phyloP scores from a whole-genome alignment of 1,284 basidiomycete genomes.

The Apiotrichum gracile region DNA sequence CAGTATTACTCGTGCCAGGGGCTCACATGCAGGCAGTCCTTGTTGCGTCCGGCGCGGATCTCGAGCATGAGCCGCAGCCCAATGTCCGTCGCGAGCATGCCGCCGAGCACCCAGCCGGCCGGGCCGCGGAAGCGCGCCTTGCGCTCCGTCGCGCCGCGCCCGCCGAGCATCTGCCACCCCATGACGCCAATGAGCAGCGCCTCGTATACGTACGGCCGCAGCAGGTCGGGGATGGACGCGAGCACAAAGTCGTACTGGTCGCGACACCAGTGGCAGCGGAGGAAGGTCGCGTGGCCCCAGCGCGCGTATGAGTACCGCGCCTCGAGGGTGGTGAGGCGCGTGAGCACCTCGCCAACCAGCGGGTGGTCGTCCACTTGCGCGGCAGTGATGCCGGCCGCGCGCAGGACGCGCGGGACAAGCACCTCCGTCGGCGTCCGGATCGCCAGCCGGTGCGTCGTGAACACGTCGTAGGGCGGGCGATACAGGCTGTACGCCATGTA shows the following conservation, averaged over 20 bases:
- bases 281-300: constrained; percentile 29
- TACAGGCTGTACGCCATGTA: constrained; percentile 14
- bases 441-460: constrained; percentile 19
- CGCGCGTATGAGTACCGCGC: constrained; percentile 28
- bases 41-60: constrained; percentile 18
- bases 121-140: constrained; percentile 17
- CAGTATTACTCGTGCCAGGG: neutral
- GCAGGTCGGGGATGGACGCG: constrained; percentile 20
- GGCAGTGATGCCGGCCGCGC: neutral
- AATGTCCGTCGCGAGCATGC: constrained; percentile 9
- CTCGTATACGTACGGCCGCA: constrained; percentile 22
- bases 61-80: constrained; percentile 23
- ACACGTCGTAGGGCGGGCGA: constrained; percentile 31
- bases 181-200: constrained; percentile 25
- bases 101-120: constrained; percentile 20
- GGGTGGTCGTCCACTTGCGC: neutral
- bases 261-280: constrained; percentile 34
- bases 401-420: constrained; percentile 14
- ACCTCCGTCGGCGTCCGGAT: constrained; percentile 18
- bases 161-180: constrained; percentile 15
- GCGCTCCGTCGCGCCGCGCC: constrained; percentile 9
- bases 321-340: constrained; percentile 22
- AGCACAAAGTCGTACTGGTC: constrained; percentile 23
- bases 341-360: constrained; percentile 24
- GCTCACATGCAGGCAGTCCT: constrained; percentile 34